These are phyloP conservation scores for Corchorus olitorius DNA, from an alignment of 345 rosid species.

Conservation along the genomic window DNA sequence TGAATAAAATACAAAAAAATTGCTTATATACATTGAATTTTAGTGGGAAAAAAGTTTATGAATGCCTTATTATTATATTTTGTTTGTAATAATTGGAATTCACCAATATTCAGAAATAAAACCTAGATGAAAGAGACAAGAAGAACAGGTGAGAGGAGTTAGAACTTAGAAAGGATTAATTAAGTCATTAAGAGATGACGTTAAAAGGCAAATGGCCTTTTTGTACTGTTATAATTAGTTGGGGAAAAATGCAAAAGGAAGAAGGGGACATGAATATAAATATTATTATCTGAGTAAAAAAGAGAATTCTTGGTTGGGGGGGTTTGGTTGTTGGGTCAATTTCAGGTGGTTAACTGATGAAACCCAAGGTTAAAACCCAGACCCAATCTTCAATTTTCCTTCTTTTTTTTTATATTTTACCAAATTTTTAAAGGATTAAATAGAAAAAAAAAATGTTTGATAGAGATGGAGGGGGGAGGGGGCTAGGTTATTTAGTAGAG, in stretches of 20 bases:
- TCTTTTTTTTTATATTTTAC: no score
- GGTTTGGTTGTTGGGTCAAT: constrained; percentile 45
- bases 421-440: no score
- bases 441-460: background rate
- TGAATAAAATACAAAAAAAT: no score
- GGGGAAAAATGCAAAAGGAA: background rate
- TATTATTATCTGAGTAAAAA: background rate
- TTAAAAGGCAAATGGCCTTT: constrained; percentile 3
- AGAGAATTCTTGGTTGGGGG: background rate
- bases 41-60: background rate
- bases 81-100: background rate
- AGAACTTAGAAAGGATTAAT: background rate
- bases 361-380: constrained; percentile 32
- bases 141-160: background rate
- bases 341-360: constrained; percentile 44
- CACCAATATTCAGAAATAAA: background rate
- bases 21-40: no score
- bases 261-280: constrained; percentile 23
- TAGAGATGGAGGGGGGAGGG: background rate
- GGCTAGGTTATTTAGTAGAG: constrained; percentile 29
- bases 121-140: constrained; percentile 11
- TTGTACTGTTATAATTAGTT: constrained; percentile 23
- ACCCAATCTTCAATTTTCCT: constrained; percentile 1
- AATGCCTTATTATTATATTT: constrained; percentile 1
- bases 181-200: constrained; percentile 18